A percentile compares a stretch with the other conserved stretches of the same genome.
Evolutionary conservation across 1,139 yeast species (phyloP).

Genomic region (Yamadazyma taylorii): DNA sequence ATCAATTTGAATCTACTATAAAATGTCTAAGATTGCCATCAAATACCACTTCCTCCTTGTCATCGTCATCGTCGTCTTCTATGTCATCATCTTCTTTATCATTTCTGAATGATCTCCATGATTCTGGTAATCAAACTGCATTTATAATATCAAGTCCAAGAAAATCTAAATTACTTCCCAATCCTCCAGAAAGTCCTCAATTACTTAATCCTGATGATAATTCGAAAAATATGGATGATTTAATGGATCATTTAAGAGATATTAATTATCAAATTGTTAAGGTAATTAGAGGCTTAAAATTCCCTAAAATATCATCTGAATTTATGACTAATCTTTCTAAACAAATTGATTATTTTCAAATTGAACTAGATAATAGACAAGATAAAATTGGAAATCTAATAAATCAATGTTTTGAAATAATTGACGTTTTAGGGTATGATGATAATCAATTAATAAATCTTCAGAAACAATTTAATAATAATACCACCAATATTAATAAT

Average conservation of each 20-base stretch:
- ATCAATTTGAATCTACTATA: conserved; percentile 30
- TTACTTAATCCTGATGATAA: conserved; percentile 5
- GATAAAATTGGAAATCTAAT: conserved; percentile 25
- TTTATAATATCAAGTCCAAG: conserved; percentile 44
- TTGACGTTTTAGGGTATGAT: conserved; percentile 28
- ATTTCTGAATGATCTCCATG: conserved; percentile 7
- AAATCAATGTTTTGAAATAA: conserved; percentile 26
- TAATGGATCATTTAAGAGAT: conserved; percentile 32
- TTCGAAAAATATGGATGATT: conserved; percentile 12
- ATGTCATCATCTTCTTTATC: no score
- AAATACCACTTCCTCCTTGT: conserved; percentile 5
- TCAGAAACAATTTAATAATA: conserved; percentile 27
- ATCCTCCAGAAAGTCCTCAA: background rate
- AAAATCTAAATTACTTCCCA: conserved; percentile 17
- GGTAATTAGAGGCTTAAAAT: conserved; percentile 34
- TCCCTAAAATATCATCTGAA: conserved; percentile 40
- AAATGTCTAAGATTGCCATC: conserved; percentile 19
- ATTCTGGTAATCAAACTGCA: conserved; percentile 20
- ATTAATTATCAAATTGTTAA: conserved; percentile 38
- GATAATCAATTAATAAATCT: conserved; percentile 36
- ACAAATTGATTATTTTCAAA: conserved; percentile 28
- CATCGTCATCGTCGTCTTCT: no score
- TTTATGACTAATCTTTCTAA: conserved; percentile 23
- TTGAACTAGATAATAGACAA: conserved; percentile 27
- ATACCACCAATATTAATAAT: no score